Conservation (phyloP, 2,329 filamentous ascomycete genomes). For the Fusarium mexicanum region DNA sequence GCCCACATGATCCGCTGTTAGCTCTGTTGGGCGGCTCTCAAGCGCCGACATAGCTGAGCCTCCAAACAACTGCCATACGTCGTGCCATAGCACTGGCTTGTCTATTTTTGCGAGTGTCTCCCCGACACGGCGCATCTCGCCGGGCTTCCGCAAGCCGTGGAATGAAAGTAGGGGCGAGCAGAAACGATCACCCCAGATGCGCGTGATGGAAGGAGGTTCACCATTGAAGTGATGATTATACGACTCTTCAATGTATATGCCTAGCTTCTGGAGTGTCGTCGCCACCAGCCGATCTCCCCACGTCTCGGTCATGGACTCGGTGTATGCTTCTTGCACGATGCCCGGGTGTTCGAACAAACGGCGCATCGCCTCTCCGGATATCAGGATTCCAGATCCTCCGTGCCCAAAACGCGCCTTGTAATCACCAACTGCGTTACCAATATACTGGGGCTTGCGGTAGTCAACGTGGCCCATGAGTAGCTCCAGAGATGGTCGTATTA, state of each 20-base stretch:
- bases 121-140: constrained; percentile 58
- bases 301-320: constrained; percentile 60
- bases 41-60: constrained; percentile 52
- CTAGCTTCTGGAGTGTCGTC: constrained; percentile 62
- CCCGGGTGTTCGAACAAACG: constrained; percentile 55
- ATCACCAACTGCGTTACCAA: constrained; percentile 67
- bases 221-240: constrained; percentile 67
- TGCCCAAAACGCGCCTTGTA: constrained; percentile 66
- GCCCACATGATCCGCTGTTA: constrained; percentile 62
- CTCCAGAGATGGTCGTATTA: constrained; percentile 60
- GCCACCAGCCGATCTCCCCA: constrained; percentile 66
- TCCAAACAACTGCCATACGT: constrained; percentile 61
- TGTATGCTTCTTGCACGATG: constrained; percentile 56
- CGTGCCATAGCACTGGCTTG: constrained; percentile 59
- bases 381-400: constrained; percentile 63
- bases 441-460: constrained; percentile 57
- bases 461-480: constrained; percentile 61
- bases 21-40: constrained; percentile 48
- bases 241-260: constrained; percentile 64
- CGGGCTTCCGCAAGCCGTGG: constrained; percentile 58
- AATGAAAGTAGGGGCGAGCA: constrained; percentile 66
- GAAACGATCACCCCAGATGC: constrained; percentile 60
- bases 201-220: constrained; percentile 59
- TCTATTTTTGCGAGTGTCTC: constrained; percentile 51
- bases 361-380: constrained; percentile 62